Percentiles rank a stretch among this genome's conserved stretches.
These are phyloP conservation scores for Delonix regia DNA, from an alignment of 306 rosid species.

Conservation along the genomic window DNA sequence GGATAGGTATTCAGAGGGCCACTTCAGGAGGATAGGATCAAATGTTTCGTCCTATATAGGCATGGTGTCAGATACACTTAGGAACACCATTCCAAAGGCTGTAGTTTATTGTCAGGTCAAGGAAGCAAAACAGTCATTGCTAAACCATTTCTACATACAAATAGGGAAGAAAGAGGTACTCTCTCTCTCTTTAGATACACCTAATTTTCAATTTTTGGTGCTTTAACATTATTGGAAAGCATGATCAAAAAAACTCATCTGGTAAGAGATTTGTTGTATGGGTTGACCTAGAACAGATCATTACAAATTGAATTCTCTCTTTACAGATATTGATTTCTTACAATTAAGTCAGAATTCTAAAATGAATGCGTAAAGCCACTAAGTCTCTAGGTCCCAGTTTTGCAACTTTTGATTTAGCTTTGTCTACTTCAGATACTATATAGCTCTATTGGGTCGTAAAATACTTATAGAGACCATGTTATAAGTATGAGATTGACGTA, in stretches of 20 bases:
- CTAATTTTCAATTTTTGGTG: not conserved
- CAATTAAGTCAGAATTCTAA: not conserved
- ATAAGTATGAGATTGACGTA: not conserved
- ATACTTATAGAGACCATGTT: not conserved
- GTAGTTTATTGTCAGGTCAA: conserved; percentile 94
- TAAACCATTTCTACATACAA: conserved; percentile 73
- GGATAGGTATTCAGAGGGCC: conserved; percentile 82
- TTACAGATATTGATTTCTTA: not conserved
- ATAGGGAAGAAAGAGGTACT: conserved; percentile 91
- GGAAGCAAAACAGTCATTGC: conserved; percentile 84
- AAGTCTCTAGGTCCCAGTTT: not conserved
- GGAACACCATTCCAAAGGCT: conserved; percentile 87
- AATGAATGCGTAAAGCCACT: not conserved
- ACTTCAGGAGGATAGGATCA: conserved; percentile 83
- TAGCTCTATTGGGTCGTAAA: not conserved
- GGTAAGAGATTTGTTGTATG: not conserved
- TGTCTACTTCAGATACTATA: not conserved
- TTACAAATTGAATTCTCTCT: not conserved
- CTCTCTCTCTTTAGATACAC: conserved; percentile 9
- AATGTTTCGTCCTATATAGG: conserved; percentile 86
- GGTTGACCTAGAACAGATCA: not conserved
- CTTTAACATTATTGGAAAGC: not conserved
- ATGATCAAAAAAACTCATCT: not conserved
- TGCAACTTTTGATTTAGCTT: not conserved
- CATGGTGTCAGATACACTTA: conserved; percentile 88